Base-by-base conservation (phyloP, 73 alveolate species). In the Tetrahymena borealis region DNA sequence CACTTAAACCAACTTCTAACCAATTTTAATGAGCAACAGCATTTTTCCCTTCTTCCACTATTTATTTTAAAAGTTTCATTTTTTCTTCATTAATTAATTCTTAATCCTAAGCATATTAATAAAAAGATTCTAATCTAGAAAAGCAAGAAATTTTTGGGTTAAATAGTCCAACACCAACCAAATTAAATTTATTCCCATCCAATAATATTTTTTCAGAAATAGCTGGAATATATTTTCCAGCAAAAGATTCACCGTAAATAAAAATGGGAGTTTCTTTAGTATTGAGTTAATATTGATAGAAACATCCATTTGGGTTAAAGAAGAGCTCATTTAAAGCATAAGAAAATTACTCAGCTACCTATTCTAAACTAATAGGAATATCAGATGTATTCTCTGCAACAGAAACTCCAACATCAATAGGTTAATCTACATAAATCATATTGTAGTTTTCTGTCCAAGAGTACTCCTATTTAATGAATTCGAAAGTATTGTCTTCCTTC, bases 151-250 rank as follows among this genome's bases (percentile, higher is more conserved):
- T 60, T 7, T 24, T 24, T 10, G 37, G 37, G 31, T 60, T 35
- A 6, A 32, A 32, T 35, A 60, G n/a, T 1, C 85, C 85, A 4
- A 60, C 28, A 1, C 85, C 85, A 24, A 24, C 28, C 2, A 60
- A 9, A 60, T 60, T 60, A n/a, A 60, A 60, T n/a, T 60, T 20
- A 60, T 60, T 60, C 3, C 85, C 85, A 24, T 60, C 10, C 13
- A 24, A 13, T 15, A 60, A 13, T 13, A 60, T 60, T 32, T 60
- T 5, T 28, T 60, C 6, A n/a, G 85, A 32, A 20, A 60, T 60
- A 20, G 97, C 79, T 0, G 99, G 99, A 39, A 98, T 97, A 95
- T 97, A 98, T 31, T 96, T 95, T n/a, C 99, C 99, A 38, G 99
- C 99, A 94, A 98, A 98, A 10, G 98, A 92, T 93, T 95, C 99